Evolutionary conservation across 805 yeast genomes (phyloP).

Genomic region (Hanseniaspora mollemarum): DNA sequence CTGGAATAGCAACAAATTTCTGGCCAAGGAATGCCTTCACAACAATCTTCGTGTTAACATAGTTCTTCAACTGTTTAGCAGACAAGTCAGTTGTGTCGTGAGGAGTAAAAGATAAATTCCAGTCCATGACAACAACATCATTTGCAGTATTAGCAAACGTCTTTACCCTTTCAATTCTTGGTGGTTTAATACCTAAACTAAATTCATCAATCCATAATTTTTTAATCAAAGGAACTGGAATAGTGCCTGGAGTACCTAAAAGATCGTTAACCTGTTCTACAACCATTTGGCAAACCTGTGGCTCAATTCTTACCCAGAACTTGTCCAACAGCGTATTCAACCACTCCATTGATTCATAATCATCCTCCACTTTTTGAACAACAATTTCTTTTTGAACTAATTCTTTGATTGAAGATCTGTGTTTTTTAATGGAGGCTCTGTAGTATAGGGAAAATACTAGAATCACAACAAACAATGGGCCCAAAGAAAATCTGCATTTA

Average conservation of each 20-base stretch:
- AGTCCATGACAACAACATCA: slow-evolving; percentile 95
- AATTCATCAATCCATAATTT: slow-evolving; percentile 76
- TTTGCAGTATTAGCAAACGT: slow-evolving; percentile 81
- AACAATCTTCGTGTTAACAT: slow-evolving; percentile 69
- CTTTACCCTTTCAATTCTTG: slow-evolving; percentile 80
- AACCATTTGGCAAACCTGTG: slow-evolving; percentile 74
- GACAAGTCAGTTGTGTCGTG: slow-evolving; percentile 75
- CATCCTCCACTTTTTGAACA: slow-evolving; percentile 68
- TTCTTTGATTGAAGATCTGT: slow-evolving; percentile 63
- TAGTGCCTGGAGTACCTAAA: slow-evolving; percentile 57
- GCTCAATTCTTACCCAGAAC: slow-evolving; percentile 87
- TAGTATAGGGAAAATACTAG: slow-evolving; percentile 55
- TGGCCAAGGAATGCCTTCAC: slow-evolving; percentile 65
- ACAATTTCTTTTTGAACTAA: slow-evolving; percentile 78
- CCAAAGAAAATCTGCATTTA: slow-evolving; percentile 59
- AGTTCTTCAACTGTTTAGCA: slow-evolving; percentile 70
- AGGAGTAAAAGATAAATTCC: slow-evolving; percentile 91
- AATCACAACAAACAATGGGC: slow-evolving; percentile 67
- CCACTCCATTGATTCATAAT: slow-evolving; percentile 94
- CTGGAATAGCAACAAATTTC: slow-evolving; percentile 48
- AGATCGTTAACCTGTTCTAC: slow-evolving; percentile 77
- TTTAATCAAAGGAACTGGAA: slow-evolving; percentile 66
- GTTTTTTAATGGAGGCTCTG: slow-evolving; percentile 71
- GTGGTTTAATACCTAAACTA: slow-evolving; percentile 92
- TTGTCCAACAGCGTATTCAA: slow-evolving; percentile 75